Base-by-base conservation (phyloP, 176 grass and related monocot genomes). In the Oryza officinalis region DNA sequence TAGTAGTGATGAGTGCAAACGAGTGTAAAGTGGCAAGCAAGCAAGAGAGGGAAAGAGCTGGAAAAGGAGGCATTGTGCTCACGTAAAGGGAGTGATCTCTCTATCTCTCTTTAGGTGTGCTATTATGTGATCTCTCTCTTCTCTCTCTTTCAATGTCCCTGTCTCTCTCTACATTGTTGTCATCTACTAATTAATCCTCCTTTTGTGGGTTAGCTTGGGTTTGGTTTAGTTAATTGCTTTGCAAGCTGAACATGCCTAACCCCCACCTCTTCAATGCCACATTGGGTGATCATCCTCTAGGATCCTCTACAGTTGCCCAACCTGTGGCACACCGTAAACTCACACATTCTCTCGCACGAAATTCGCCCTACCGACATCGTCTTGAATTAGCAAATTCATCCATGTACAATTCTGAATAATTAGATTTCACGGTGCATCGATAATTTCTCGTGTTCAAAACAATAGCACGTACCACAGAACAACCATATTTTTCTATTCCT, bases 21-120 rank as follows among this genome's bases (percentile, higher is more conserved):
- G 71, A 81, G 83, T 85, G 78, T 81, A 77, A 85, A 89, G 82
- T 89, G 82, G 49, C 71, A 41, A 76, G 40, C 76, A 75, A 80
- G 77, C 1, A 17, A 70, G 37, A 23, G 14, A 71, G 27, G 59
- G n/a, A 28, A 9, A 13, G 52, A 78, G 81, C 71, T 85, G 82
- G 71, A 85, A 77, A 89, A 81, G 69, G 77, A 66, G 30, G 37
- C 87, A 87, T 87, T 89, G 91, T 84, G 91, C 88, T 93, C 91
- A 93, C 81, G 84, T 93, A 87, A 93, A 90, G 91, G 73, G 73
- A 79, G 77, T 54, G 84, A 70, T 5, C 35, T 65, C 40, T 5
- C 41, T 71, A 8, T 54, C 28, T 11, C 2, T 70, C 38, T 65
- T 6, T 75, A 43, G 49, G 78, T 75, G 46, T 80, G 85, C 41